Evolutionary conservation across 176 grass and related monocot species (phyloP).

Genomic region (Metroxylon sagu): DNA sequence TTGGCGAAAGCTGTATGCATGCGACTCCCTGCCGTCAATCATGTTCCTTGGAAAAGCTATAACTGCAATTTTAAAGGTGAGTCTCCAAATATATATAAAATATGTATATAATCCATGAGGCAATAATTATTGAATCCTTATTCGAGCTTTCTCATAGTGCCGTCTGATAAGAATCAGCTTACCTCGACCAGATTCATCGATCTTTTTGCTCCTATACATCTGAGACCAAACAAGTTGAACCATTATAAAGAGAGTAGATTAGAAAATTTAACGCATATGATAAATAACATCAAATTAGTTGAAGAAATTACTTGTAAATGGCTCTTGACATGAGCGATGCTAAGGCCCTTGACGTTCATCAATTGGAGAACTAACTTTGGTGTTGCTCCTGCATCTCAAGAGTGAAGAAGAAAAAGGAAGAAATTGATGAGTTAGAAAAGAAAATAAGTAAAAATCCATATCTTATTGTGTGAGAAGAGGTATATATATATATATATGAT

Average conservation of each 20-base stretch:
- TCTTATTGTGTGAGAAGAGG: too few species aligned
- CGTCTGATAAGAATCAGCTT: not conserved
- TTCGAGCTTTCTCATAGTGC: too few species aligned
- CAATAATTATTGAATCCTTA: too few species aligned
- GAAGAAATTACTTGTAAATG: slow-evolving; percentile 48
- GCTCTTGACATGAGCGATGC: slow-evolving; percentile 81
- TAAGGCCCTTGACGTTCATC: slow-evolving; percentile 67
- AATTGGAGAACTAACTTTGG: slow-evolving; percentile 59
- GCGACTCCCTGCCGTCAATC: not conserved
- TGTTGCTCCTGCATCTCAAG: slow-evolving; percentile 37
- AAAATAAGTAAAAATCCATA: too few species aligned
- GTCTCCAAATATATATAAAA: too few species aligned
- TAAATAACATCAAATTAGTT: too few species aligned
- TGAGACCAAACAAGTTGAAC: slow-evolving; percentile 1
- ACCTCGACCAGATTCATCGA: slow-evolving; percentile 46
- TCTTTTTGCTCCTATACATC: slow-evolving; percentile 80
- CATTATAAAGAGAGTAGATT: too few species aligned
- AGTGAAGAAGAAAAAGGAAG: not conserved
- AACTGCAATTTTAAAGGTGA: not conserved
- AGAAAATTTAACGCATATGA: too few species aligned
- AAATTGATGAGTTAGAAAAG: too few species aligned
- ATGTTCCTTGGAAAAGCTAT: not conserved
- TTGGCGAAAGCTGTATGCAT: not conserved
- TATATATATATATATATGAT: too few species aligned
- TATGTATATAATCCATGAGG: too few species aligned